Evolutionary conservation across 176 grass and related monocot species (phyloP).

Genomic region (Hyparrhenia diplandra): DNA sequence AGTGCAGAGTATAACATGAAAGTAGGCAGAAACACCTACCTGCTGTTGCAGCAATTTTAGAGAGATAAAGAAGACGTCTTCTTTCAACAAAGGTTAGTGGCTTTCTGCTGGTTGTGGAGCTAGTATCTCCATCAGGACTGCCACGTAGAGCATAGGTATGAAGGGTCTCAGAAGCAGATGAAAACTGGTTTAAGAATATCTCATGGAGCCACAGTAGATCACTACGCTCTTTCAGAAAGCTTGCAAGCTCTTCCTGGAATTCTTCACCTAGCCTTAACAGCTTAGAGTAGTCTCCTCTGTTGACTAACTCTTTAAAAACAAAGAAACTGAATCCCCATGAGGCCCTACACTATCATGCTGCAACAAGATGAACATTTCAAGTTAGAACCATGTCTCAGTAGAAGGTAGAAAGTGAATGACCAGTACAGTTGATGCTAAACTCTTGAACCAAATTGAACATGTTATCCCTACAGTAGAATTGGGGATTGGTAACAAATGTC

Average conservation of each 20-base stretch:
- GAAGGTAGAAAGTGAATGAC: not conserved
- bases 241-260: conserved; percentile 83
- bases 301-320: conserved; percentile 74
- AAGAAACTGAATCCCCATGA: conserved; percentile 95
- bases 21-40: conserved; percentile 47
- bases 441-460: not conserved
- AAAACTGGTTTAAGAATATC: conserved; percentile 79
- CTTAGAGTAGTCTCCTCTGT: conserved; percentile 57
- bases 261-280: conserved; percentile 95
- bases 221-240: conserved; percentile 78
- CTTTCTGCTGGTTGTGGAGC: conserved; percentile 37
- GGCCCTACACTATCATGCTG: conserved; percentile 93
- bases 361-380: conserved; percentile 38
- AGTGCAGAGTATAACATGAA: not conserved
- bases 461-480: conserved; percentile 16
- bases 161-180: conserved; percentile 75
- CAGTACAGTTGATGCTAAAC: not conserved
- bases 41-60: conserved; percentile 92
- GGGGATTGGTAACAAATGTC: conserved; percentile 4
- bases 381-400: conserved; percentile 25
- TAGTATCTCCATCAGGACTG: conserved; percentile 33
- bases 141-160: conserved; percentile 55
- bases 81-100: conserved; percentile 60
- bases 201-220: conserved; percentile 92
- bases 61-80: conserved; percentile 84